These are phyloP conservation scores for Stevia rebaudiana DNA, from an alignment of 140 eudicot genomes.

Conservation along the genomic window DNA sequence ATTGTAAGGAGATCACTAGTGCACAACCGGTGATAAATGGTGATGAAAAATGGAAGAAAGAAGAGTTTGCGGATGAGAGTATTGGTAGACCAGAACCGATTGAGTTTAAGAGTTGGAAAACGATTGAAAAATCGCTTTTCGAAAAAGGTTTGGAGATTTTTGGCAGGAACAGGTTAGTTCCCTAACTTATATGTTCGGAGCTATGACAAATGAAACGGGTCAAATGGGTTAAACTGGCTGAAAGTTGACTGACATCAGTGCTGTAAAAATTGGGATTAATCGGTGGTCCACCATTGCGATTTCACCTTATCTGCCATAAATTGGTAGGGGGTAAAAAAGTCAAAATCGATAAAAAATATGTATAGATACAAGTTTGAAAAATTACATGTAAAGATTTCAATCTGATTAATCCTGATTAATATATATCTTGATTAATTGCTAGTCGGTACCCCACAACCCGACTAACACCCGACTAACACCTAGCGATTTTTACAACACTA, in stretches of 20 bases:
- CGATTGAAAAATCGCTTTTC: slow-evolving; percentile 76
- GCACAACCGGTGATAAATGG: slow-evolving; percentile 20
- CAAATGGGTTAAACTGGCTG: background rate
- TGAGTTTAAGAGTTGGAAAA: slow-evolving; percentile 58
- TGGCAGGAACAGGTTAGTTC: slow-evolving; percentile 80
- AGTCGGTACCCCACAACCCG: too few relatives aligned
- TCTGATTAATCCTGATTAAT: too few relatives aligned
- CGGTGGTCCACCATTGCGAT: too few relatives aligned
- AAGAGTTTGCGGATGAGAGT: slow-evolving; percentile 63
- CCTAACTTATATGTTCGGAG: slow-evolving; percentile 11
- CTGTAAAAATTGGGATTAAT: too few relatives aligned
- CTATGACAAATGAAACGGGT: background rate
- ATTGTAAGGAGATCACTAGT: slow-evolving; percentile 35
- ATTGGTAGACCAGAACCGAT: slow-evolving; percentile 38
- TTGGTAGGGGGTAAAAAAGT: too few relatives aligned
- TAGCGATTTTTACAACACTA: too few relatives aligned
- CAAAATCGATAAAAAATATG: too few relatives aligned
- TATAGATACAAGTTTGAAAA: too few relatives aligned
- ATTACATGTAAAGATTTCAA: too few relatives aligned
- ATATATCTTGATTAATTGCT: too few relatives aligned
- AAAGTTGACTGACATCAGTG: background rate
- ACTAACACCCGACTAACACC: too few relatives aligned
- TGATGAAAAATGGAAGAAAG: slow-evolving; percentile 54
- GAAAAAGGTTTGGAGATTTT: slow-evolving; percentile 86
- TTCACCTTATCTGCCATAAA: too few relatives aligned